These are phyloP conservation scores for Lepidium campestre DNA, from an alignment of 441 rosid species.

Conservation along the genomic window DNA sequence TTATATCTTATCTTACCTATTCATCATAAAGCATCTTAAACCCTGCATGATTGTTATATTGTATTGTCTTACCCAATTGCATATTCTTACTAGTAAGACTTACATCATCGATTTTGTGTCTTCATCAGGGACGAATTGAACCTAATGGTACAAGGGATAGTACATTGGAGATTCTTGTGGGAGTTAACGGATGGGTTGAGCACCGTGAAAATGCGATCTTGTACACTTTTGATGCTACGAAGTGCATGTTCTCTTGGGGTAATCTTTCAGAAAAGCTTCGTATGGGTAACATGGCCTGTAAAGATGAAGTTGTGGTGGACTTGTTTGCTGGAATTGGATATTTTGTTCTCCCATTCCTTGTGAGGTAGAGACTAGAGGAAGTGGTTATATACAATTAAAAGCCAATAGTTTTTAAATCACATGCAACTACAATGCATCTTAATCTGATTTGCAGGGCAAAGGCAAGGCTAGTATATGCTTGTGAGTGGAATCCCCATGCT, in stretches of 20 bases:
- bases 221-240: conserved; percentile 85
- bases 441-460: conserved; percentile 53
- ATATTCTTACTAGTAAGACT: conserved; percentile 3
- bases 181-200: conserved; percentile 86
- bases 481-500: conserved; percentile 96
- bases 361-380: conserved; percentile 43
- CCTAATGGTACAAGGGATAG: conserved; percentile 81
- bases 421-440: conserved; percentile 6
- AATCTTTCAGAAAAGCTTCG: conserved; percentile 97
- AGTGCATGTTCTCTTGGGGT: conserved; percentile 98
- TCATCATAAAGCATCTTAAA: not conserved
- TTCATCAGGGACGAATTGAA: conserved; percentile 71
- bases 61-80: not conserved
- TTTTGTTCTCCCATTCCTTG: conserved; percentile 81
- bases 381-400: not conserved
- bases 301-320: conserved; percentile 71
- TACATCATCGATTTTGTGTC: conserved; percentile 15
- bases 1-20: not conserved
- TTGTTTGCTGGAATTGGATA: conserved; percentile 95
- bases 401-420: not conserved
- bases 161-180: conserved; percentile 70
- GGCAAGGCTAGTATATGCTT: conserved; percentile 83
- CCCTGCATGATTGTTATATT: not conserved
- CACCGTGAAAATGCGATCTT: conserved; percentile 80
- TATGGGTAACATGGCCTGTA: conserved; percentile 62